Evolutionary conservation across 2,329 filamentous ascomycete genomes (phyloP), one percentile per base, ranked within the genome.

Genomic region (Colletotrichum costaricense): DNA sequence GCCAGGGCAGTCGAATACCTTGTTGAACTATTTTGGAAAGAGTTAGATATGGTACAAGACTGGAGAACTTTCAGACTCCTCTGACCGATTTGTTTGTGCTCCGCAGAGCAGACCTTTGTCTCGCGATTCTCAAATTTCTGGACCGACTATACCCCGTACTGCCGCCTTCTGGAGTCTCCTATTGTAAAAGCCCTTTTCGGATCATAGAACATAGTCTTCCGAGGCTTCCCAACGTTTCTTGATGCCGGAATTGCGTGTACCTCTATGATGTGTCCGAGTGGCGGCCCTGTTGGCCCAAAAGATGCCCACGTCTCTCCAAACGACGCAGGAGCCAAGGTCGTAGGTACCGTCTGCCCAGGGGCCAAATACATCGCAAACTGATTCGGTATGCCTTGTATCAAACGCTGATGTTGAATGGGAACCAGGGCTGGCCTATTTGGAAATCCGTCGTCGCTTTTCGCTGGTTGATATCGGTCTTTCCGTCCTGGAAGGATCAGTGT

Each of bases 11-110:
- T 86, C 85, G 67, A 90, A 89, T 75, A 91, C 87, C 0, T 73
- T 91, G 75, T 84, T 82, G 76, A 88, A 88, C 74, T 91, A 90
- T 73, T 91, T 91, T 75, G 82, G 78, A 8, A 89, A 86, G 72
- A 77, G 77, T 52, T 69, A 75, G 75, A 30, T 11, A 57, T 16
- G 12, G 24, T 16, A 5, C 16, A 16, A 42, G 5, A 42, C 14
- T 42, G 14, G 2, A 19, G 14, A 35, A 35, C 33, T 11, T 35
- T 12, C 11, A 35, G 33, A 35, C 11, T 12, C 33, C 33, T 2
- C 38, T 8, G 14, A 19, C 14, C 14, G 14, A 42, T 16, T 42
- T 42, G 6, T 16, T 42, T 1, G 3, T 4, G 38, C 7, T 42
- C 11, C 33, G 33, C 33, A 35, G 11, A 12, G 33, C 33, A 35